A percentile compares a stretch with the other conserved stretches of the same genome.
Conservation (phyloP, 2,329 filamentous ascomycete genomes). For the Aspergillus tamarii region DNA sequence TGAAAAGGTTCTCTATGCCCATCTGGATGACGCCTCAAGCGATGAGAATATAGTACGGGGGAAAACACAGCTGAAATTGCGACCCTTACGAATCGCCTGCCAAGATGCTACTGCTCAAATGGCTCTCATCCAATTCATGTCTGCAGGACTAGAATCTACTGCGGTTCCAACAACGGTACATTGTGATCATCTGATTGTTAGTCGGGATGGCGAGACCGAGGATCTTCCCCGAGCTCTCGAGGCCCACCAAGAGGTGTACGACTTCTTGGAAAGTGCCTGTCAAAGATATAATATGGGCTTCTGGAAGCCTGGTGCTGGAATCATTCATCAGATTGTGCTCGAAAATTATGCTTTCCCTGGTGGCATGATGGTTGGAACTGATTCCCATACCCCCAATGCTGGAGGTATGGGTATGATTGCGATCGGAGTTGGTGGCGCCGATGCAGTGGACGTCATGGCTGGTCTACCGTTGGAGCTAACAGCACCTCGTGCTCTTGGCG, state of each 20-base stretch:
- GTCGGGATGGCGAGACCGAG: slow-evolving; percentile 88
- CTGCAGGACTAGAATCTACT: slow-evolving; percentile 91
- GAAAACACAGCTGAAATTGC: slow-evolving; percentile 70
- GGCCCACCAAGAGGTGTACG: slow-evolving; percentile 99
- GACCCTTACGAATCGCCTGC: slow-evolving; percentile 96
- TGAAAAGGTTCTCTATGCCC: too few relatives aligned
- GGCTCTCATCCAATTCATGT: slow-evolving; percentile 99
- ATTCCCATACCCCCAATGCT: slow-evolving; percentile 96
- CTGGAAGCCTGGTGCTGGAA: slow-evolving; percentile 98
- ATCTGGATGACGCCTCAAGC: too few relatives aligned
- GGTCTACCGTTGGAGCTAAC: slow-evolving; percentile 97
- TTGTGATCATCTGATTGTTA: slow-evolving; percentile 99
- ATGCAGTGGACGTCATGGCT: slow-evolving; percentile 98
- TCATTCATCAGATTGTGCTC: slow-evolving; percentile 97
- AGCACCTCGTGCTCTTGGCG: slow-evolving; percentile 95
- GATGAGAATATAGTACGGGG: too few relatives aligned
- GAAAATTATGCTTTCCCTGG: slow-evolving; percentile 99
- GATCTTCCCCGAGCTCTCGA: slow-evolving; percentile 87
- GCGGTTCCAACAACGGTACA: slow-evolving; percentile 95
- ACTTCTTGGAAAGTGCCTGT: slow-evolving; percentile 92
- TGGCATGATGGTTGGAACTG: slow-evolving; percentile 95
- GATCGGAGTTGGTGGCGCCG: slow-evolving; percentile 96
- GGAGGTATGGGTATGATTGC: slow-evolving; percentile 94
- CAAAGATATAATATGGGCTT: slow-evolving; percentile 99
- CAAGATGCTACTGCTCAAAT: slow-evolving; percentile 99